Conservation (phyloP, 176 grass and related monocot species). For the Dendrocalamus sinicus region DNA sequence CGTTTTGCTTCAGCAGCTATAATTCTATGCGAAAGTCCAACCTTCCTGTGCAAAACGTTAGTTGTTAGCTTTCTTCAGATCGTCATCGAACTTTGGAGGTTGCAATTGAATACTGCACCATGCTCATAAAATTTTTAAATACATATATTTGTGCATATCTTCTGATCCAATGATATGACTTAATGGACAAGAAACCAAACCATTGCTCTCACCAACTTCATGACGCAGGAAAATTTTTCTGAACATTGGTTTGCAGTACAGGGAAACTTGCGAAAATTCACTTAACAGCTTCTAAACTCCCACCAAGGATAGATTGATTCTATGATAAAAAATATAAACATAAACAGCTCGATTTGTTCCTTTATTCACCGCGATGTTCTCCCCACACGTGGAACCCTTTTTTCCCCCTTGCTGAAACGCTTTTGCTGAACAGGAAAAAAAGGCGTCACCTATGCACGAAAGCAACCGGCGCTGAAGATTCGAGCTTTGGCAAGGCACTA, state of each 20-base stretch:
- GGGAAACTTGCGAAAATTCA: neutral
- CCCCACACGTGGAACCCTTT: slow-evolving; percentile 20
- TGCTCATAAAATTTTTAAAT: slow-evolving; percentile 20
- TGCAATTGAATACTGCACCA: slow-evolving; percentile 45
- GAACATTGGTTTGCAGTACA: neutral
- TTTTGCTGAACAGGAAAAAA: slow-evolving; percentile 27
- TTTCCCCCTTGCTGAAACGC: neutral
- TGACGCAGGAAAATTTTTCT: neutral
- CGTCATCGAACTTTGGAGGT: slow-evolving; percentile 46
- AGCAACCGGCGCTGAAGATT: slow-evolving; percentile 53
- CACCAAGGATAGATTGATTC: neutral
- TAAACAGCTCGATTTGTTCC: neutral
- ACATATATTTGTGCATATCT: slow-evolving; percentile 41
- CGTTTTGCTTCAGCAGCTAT: slow-evolving; percentile 40
- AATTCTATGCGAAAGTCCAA: slow-evolving; percentile 51
- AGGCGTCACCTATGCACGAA: slow-evolving; percentile 11
- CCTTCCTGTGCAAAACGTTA: slow-evolving; percentile 42
- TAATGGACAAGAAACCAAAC: slow-evolving; percentile 36
- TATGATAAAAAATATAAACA: neutral
- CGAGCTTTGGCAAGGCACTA: slow-evolving; percentile 35
- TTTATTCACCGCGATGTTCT: neutral
- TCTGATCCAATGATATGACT: neutral
- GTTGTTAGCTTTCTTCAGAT: slow-evolving; percentile 20
- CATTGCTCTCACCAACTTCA: neutral
- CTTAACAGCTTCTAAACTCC: neutral